These are phyloP conservation scores for Amaranthus tricolor DNA, from an alignment of 179 eudicot species.

Conservation along the genomic window DNA sequence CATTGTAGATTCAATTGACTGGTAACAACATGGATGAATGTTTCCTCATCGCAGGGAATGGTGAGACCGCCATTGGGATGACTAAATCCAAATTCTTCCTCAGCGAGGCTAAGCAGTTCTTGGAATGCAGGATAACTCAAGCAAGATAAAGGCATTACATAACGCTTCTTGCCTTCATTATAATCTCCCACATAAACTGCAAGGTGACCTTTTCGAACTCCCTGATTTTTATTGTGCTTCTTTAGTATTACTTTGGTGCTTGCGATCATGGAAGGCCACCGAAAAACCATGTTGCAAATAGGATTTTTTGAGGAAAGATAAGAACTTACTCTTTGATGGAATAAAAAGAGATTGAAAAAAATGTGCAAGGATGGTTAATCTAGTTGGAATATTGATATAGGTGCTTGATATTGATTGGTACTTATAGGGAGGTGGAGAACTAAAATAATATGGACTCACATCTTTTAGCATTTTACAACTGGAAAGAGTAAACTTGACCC, in stretches of 20 bases:
- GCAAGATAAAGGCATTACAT: slow-evolving; percentile 38
- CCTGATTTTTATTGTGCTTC: slow-evolving; percentile 24
- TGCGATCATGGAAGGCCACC: slow-evolving; percentile 25
- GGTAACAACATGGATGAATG: slow-evolving; percentile 35
- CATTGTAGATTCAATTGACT: slow-evolving; percentile 18
- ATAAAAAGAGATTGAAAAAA: neutral
- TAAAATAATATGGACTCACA: slow-evolving; percentile 2
- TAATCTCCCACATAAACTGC: slow-evolving; percentile 37
- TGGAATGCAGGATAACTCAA: slow-evolving; percentile 38
- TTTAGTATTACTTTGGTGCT: slow-evolving; percentile 28
- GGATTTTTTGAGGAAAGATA: slow-evolving; percentile 7
- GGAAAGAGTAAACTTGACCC: slow-evolving; percentile 22
- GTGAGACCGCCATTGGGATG: slow-evolving; percentile 41
- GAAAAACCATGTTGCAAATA: slow-evolving; percentile 25
- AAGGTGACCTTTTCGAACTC: slow-evolving; percentile 53
- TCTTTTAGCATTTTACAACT: slow-evolving; percentile 15
- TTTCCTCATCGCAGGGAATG: slow-evolving; percentile 35
- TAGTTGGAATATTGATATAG: slow-evolving; percentile 17
- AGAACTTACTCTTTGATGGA: neutral
- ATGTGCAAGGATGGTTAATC: neutral
- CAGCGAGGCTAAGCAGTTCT: slow-evolving; percentile 30
- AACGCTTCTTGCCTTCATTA: slow-evolving; percentile 30
- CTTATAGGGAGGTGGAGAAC: slow-evolving; percentile 21
- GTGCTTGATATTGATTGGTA: slow-evolving; percentile 20
- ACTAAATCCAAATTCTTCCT: slow-evolving; percentile 42